phyloP scores from a whole-genome alignment of 805 yeast species.

The Tetrapisispora pingtungensis region DNA sequence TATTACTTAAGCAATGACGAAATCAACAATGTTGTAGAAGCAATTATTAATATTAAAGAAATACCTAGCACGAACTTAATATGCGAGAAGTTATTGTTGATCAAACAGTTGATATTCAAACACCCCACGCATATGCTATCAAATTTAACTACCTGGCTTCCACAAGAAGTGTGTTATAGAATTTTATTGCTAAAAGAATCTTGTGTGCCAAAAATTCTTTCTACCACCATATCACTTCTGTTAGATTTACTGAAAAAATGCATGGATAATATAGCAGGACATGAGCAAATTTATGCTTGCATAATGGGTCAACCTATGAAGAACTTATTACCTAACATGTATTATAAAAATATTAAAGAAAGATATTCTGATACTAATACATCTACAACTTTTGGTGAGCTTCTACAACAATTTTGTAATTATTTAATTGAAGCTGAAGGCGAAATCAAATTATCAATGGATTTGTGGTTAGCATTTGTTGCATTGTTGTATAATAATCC shows the following conservation, averaged over 20 bases:
- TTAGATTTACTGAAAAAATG: conserved; percentile 20
- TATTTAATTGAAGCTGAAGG: conserved; percentile 9
- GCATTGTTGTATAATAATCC: conserved; percentile 19
- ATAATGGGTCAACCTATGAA: conserved; percentile 7
- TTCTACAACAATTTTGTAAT: conserved; percentile 12
- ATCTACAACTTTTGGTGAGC: conserved; percentile 11
- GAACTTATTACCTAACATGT: conserved; percentile 9
- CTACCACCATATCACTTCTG: conserved; percentile 14
- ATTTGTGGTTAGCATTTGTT: conserved; percentile 22
- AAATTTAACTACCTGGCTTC: conserved; percentile 17
- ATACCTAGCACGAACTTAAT: conserved; percentile 20
- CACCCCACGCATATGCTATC: conserved; percentile 18
- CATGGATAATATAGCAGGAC: conserved; percentile 6
- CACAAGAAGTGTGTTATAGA: conserved; percentile 19
- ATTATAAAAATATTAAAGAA: conserved; percentile 2
- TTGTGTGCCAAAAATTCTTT: conserved; percentile 11
- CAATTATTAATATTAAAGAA: conserved; percentile 14
- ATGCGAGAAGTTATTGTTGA: conserved; percentile 18
- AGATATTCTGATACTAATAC: background rate
- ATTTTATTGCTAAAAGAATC: conserved; percentile 15
- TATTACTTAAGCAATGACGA: conserved; percentile 10
- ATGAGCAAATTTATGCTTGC: conserved; percentile 7
- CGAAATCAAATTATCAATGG: conserved; percentile 21
- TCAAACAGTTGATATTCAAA: conserved; percentile 16
- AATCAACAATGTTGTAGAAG: conserved; percentile 8